Conservation (phyloP, 106 monocot species). For the Dendrobium chrysotoxum region DNA sequence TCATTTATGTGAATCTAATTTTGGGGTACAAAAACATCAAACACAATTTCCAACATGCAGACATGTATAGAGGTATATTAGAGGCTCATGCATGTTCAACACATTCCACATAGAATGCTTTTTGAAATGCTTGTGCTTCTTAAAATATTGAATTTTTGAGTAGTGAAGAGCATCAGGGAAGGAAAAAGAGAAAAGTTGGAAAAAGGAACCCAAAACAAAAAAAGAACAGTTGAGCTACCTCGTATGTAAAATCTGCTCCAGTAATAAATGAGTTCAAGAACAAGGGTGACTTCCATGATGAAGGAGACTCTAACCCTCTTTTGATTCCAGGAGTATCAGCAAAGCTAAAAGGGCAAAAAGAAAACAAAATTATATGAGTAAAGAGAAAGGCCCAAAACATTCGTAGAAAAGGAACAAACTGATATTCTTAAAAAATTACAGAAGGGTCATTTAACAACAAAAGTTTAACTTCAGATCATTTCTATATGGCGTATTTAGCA, state of each 20-base stretch:
- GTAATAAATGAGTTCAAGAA: slow-evolving; percentile 46
- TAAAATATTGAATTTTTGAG: background rate
- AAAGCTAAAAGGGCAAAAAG: slow-evolving; percentile 39
- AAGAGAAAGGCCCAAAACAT: background rate
- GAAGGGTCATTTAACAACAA: background rate
- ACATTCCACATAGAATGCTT: background rate
- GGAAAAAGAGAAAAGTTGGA: background rate
- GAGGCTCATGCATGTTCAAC: background rate
- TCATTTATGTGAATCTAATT: no score
- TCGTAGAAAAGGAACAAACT: background rate
- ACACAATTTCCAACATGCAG: no score
- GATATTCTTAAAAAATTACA: background rate
- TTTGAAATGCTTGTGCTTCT: background rate
- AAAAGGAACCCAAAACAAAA: background rate
- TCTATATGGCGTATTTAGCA: background rate
- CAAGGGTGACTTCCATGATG: slow-evolving; percentile 96
- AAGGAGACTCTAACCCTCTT: slow-evolving; percentile 90
- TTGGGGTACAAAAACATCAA: no score
- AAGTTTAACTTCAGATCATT: background rate
- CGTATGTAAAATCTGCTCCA: slow-evolving; percentile 28
- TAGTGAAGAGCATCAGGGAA: background rate
- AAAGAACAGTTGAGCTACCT: slow-evolving; percentile 30
- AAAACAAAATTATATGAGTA: background rate
- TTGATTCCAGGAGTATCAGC: slow-evolving; percentile 69
- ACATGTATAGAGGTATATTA: background rate